phyloP scores from a whole-genome alignment of 2,329 filamentous ascomycete genomes.

The Pestalotiopsis sp. region DNA sequence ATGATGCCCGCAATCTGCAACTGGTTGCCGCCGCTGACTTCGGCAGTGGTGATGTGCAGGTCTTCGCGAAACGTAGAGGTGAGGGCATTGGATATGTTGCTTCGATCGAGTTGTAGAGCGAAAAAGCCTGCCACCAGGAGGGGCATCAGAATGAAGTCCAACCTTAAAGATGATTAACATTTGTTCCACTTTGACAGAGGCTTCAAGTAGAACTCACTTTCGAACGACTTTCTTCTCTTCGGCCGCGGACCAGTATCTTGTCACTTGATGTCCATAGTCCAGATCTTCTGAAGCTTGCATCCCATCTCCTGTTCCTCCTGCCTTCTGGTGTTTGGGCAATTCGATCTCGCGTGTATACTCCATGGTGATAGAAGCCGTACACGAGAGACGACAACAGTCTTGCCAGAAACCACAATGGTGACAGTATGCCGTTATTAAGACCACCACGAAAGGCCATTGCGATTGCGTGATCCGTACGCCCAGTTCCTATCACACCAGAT shows the following conservation, averaged over 20 bases:
- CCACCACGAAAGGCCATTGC: not conserved
- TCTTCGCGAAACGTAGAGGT: constrained; percentile 44
- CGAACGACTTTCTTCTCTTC: not conserved
- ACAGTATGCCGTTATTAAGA: not conserved
- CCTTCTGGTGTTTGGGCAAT: not conserved
- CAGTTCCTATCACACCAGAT: not conserved
- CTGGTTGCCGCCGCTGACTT: constrained; percentile 43
- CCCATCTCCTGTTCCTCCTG: not conserved
- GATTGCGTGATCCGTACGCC: not conserved
- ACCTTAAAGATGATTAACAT: constrained; percentile 28
- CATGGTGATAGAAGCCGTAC: not conserved
- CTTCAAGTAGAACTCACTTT: not conserved
- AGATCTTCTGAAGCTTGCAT: not conserved
- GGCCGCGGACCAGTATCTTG: not conserved
- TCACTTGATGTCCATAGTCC: not conserved
- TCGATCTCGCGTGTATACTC: not conserved
- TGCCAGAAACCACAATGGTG: no score
- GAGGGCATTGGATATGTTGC: constrained; percentile 42
- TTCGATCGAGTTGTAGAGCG: constrained; percentile 40
- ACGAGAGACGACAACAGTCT: no score
- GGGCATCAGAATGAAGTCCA: constrained; percentile 47
- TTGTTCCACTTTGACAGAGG: not conserved
- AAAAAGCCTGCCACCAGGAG: constrained; percentile 48
- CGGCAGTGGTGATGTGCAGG: constrained; percentile 39
- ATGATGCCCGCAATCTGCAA: constrained; percentile 43